Conservation (phyloP, 2,329 filamentous ascomycete genomes). For the Clarireedia homoeocarpa region DNA sequence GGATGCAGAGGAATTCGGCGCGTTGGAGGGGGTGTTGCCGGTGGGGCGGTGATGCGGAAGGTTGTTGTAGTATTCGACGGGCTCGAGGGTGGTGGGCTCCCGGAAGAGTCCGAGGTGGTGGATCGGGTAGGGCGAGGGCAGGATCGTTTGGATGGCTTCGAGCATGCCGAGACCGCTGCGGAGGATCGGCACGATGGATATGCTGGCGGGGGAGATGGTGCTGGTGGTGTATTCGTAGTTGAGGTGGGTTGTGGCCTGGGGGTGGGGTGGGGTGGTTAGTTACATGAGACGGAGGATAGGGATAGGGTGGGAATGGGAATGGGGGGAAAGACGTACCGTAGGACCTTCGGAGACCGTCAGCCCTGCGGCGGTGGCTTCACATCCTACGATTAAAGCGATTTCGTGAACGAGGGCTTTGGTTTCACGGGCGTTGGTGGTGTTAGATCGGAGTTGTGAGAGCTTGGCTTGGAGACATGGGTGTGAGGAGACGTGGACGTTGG, state of each 20-base stretch:
- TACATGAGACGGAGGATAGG: not conserved
- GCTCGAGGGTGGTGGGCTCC: constrained; percentile 76
- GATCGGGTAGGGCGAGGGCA: constrained; percentile 71
- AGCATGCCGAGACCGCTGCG: constrained; percentile 88
- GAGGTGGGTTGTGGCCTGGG: constrained; percentile 68
- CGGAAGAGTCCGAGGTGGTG: constrained; percentile 95
- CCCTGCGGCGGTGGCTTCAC: constrained; percentile 66
- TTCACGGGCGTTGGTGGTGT: constrained; percentile 60
- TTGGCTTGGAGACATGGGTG: constrained; percentile 86
- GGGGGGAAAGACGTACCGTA: constrained; percentile 42
- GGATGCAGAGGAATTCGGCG: constrained; percentile 34
- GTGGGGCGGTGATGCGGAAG: constrained; percentile 62
- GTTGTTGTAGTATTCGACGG: constrained; percentile 98
- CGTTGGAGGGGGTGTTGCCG: constrained; percentile 32
- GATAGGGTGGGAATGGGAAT: not conserved
- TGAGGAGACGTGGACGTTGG: constrained; percentile 67
- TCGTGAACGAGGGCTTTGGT: constrained; percentile 80
- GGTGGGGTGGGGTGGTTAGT: not conserved
- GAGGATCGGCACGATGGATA: constrained; percentile 88
- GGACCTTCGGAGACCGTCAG: constrained; percentile 50
- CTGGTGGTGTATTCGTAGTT: constrained; percentile 66
- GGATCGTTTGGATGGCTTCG: constrained; percentile 74
- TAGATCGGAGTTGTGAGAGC: constrained; percentile 79
- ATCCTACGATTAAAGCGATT: constrained; percentile 73
- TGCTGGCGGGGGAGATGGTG: constrained; percentile 48